Conservation (phyloP, 1,284 basidiomycete genomes). For the Grifola frondosa region DNA sequence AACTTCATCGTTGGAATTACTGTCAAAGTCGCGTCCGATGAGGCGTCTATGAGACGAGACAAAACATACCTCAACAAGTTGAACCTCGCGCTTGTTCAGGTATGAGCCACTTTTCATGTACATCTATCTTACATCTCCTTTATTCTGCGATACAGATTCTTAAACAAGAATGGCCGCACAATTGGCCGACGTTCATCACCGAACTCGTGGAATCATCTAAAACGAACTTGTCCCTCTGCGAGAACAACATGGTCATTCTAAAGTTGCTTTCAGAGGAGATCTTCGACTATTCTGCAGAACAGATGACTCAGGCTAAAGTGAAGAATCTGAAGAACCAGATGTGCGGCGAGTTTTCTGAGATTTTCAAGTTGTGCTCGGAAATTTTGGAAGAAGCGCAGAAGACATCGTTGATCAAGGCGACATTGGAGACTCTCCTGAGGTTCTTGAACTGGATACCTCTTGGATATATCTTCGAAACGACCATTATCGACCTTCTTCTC, state of each 20-base stretch:
- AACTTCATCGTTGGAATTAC: slow-evolving; percentile 97
- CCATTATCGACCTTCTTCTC: slow-evolving; percentile 93
- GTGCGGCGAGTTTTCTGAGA: slow-evolving; percentile 96
- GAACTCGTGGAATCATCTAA: slow-evolving; percentile 98
- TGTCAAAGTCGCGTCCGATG: slow-evolving; percentile 91
- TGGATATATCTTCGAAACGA: slow-evolving; percentile 99
- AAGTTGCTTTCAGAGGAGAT: slow-evolving; percentile 98
- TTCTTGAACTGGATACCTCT: slow-evolving; percentile 99
- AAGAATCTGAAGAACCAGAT: slow-evolving; percentile 98
- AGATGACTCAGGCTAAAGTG: slow-evolving; percentile 98
- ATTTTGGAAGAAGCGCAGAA: slow-evolving; percentile 98
- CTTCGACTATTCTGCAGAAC: slow-evolving; percentile 98
- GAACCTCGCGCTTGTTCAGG: slow-evolving; percentile 94
- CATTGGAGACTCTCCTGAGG: slow-evolving; percentile 91
- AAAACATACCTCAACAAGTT: slow-evolving; percentile 98
- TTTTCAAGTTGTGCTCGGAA: slow-evolving; percentile 94
- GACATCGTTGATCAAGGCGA: slow-evolving; percentile 92
- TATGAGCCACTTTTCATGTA: slow-evolving; percentile 35
- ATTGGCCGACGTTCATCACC: slow-evolving; percentile 98
- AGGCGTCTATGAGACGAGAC: slow-evolving; percentile 83
- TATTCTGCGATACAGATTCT: slow-evolving; percentile 70
- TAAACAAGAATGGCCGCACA: slow-evolving; percentile 99
- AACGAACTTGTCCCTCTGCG: slow-evolving; percentile 94
- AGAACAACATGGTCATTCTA: slow-evolving; percentile 99
- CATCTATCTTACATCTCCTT: slow-evolving; percentile 8